Conservation (phyloP, 2,329 filamentous ascomycete species). For the Xylaria sp. region DNA sequence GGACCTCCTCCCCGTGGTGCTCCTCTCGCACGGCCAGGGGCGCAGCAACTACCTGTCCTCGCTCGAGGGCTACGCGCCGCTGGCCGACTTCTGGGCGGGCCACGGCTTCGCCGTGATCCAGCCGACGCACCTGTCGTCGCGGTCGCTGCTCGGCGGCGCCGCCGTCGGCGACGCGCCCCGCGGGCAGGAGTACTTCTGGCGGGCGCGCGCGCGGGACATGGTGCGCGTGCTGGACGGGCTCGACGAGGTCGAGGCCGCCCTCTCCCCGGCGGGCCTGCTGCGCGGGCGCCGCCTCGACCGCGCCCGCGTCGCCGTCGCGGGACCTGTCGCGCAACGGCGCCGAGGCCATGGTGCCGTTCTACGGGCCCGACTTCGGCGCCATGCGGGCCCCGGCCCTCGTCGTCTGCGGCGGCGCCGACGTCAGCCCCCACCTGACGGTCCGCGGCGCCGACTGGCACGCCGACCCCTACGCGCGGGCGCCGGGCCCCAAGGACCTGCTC, state of each 20-base stretch:
- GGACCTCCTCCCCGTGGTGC: constrained; percentile 41
- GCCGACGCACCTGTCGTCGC: constrained; percentile 46
- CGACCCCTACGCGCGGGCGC: constrained; percentile 39
- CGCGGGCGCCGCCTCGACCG: constrained; percentile 41
- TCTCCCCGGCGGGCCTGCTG: constrained; percentile 36
- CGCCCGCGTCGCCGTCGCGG: constrained; percentile 39
- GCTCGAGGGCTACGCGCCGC: constrained; percentile 45
- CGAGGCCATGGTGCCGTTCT: constrained; percentile 35
- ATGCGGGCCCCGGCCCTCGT: constrained; percentile 43
- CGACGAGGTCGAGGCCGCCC: constrained; percentile 40
- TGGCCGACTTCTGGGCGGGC: constrained; percentile 45
- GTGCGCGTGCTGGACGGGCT: constrained; percentile 41
- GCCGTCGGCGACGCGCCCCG: too few species aligned
- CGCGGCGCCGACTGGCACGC: constrained; percentile 44
- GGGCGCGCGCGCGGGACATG: constrained; percentile 42
- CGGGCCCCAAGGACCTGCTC: constrained; percentile 41
- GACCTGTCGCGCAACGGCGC: constrained; percentile 36
- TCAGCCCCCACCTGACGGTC: constrained; percentile 35
- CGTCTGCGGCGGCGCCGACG: constrained; percentile 44
- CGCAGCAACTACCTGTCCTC: constrained; percentile 44
- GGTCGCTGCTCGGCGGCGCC: too few species aligned
- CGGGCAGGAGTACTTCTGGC: constrained; percentile 37
- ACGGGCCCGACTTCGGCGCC: constrained; percentile 37
- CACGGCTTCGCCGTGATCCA: constrained; percentile 48
- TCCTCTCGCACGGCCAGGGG: constrained; percentile 46